Conservation (phyloP, 78 protist species). For the Fonticula alba region DNA sequence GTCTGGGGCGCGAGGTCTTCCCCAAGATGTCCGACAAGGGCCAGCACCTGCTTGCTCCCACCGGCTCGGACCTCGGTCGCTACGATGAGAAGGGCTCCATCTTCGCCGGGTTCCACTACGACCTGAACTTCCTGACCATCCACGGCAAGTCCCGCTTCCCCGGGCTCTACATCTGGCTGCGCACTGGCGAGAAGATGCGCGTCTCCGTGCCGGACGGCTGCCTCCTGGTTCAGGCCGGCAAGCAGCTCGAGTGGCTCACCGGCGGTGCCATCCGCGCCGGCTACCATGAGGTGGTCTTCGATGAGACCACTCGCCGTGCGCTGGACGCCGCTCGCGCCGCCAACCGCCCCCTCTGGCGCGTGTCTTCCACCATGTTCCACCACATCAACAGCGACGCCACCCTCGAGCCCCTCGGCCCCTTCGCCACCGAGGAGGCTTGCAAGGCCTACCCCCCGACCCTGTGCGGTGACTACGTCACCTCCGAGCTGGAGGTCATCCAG, state of each 20-base stretch:
- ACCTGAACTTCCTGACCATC: conserved; percentile 61
- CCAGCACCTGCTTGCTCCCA: conserved; percentile 68
- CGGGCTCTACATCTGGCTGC: conserved; percentile 28
- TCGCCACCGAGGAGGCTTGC: not conserved
- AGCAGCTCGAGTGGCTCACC: conserved; percentile 67
- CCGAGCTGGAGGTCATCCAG: conserved; percentile 8
- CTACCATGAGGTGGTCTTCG: conserved; percentile 66
- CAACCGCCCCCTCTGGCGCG: conserved; percentile 46
- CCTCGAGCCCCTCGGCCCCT: conserved; percentile 5
- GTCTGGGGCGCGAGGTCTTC: conserved; percentile 27
- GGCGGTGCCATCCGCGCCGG: conserved; percentile 66
- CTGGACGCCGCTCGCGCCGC: conserved; percentile 25
- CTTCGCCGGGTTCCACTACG: conserved; percentile 73
- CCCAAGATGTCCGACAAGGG: conserved; percentile 17
- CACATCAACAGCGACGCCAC: conserved; percentile 46
- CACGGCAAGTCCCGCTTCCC: conserved; percentile 69
- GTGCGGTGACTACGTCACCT: conserved; percentile 18
- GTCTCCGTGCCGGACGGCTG: conserved; percentile 44
- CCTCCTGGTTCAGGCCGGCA: conserved; percentile 50
- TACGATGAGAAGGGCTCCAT: conserved; percentile 22
- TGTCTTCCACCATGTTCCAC: conserved; percentile 65
- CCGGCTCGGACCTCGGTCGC: conserved; percentile 56
- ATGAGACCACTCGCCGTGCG: conserved; percentile 25
- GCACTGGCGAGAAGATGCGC: conserved; percentile 5
- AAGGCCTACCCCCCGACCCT: conserved; percentile 6